These are phyloP conservation scores for Cucurbita pepo DNA, from an alignment of 306 rosid species.

Conservation along the genomic window DNA sequence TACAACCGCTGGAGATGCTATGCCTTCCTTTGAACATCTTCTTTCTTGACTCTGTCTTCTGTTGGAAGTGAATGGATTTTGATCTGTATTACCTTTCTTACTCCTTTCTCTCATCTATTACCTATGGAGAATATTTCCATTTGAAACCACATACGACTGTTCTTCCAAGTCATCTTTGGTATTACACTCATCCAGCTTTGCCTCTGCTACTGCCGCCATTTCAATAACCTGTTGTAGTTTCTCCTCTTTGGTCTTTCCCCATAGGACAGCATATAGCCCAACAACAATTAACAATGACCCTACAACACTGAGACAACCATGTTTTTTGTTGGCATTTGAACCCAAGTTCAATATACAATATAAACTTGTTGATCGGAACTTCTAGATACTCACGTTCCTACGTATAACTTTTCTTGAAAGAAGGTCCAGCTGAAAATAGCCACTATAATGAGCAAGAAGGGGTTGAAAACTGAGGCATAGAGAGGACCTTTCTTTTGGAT, in stretches of 20 bases:
- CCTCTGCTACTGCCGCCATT: neutral
- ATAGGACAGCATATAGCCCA: conserved; percentile 61
- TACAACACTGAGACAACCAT: conserved; percentile 18
- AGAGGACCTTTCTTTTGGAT: conserved; percentile 66
- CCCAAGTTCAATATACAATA: neutral
- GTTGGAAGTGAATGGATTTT: neutral
- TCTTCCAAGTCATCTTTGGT: conserved; percentile 18
- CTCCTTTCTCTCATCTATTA: neutral
- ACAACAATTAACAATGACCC: conserved; percentile 43
- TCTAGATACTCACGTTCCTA: conserved; percentile 48
- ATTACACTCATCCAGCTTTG: conserved; percentile 4
- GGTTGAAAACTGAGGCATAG: conserved; percentile 55
- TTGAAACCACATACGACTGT: conserved; percentile 2
- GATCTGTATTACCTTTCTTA: neutral
- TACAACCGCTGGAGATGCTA: neutral
- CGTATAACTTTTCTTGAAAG: conserved; percentile 36
- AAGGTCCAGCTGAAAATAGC: conserved; percentile 57
- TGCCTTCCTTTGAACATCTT: neutral
- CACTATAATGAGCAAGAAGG: conserved; percentile 42
- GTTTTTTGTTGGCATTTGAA: neutral
- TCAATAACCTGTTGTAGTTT: neutral
- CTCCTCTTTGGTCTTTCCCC: conserved; percentile 67
- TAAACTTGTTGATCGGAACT: neutral
- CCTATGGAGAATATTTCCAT: neutral
- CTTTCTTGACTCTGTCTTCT: neutral